Evolutionary conservation across 768 basidiomycete genomes (phyloP), one percentile per base, ranked within the genome.

Genomic region (Exsudoporus frostii): DNA sequence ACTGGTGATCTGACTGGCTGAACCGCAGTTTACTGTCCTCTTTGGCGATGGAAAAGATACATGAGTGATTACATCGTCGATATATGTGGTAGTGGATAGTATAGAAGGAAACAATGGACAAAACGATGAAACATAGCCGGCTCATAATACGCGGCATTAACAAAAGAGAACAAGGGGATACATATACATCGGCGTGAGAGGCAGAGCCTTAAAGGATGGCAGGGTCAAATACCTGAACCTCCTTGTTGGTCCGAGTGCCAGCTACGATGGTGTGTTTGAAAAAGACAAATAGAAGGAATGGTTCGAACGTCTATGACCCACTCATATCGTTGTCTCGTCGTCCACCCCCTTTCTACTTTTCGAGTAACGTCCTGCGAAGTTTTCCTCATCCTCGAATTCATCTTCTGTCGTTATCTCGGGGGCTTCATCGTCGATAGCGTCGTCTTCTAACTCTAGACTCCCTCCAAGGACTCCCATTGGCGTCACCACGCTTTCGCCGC

Each of bases 351-450:
- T 79, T 70, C 79, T 80, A 68, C 77, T 66, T 60, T 78, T 73
- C 60, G 90, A 83, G 70, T 90, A 89, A 45, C 90, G 76, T 32
- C 90, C 90, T 11, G 81, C 86, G 48, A 81, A 80, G 65, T 65
- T 78, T 50, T 70, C 75, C 38, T 76, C 79, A 55, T 90, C 88
- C 58, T 85, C 86, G 51, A 84, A 81, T 65, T 92, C 89, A 50
- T 93, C 90, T 59, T 92, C 89, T 36, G 86, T 84, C 37, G 79
- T 82, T 39, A 75, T 71, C 53, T 77, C 79, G 20, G 63, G 57
- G 1, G 57, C 61, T 24, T 80, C 79, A 8, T 83, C 82, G 13
- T 78, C 81, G 25, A 80, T 74, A 48, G 65, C 74, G 34, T 71
- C 69, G 7, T 73, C 72, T n/a, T 76, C 74, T n/a, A 53, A 48